A percentile compares a stretch with the other conserved stretches of the same genome.
These are phyloP conservation scores for Scenedesmus sp. DNA, from an alignment of 163 green algal genomes.

Conservation along the genomic window DNA sequence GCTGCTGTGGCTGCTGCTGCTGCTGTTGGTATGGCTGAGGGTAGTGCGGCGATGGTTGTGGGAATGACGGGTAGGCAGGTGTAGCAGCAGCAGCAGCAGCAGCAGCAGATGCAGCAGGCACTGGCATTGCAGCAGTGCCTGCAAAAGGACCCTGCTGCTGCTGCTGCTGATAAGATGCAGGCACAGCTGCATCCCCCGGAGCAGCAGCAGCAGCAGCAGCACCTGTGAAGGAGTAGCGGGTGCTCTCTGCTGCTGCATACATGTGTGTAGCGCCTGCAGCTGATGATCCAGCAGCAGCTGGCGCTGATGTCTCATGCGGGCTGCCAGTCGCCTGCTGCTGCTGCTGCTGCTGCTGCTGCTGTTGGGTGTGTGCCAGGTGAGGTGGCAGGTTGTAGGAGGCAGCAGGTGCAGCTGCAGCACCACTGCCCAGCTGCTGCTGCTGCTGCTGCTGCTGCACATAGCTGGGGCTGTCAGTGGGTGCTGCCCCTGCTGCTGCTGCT, in stretches of 20 bases:
- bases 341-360: conserved; percentile 1
- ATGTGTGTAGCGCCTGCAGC: neutral
- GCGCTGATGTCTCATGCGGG: neutral
- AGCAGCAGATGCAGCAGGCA: neutral
- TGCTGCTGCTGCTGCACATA: neutral
- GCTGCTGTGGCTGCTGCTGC: neutral
- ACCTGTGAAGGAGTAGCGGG: neutral
- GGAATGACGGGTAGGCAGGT: neutral
- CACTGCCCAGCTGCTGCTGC: neutral
- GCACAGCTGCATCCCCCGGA: neutral
- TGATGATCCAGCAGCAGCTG: neutral
- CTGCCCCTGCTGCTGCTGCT: neutral
- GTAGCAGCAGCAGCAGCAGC: neutral
- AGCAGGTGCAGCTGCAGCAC: neutral
- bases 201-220: neutral
- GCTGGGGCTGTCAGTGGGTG: neutral
- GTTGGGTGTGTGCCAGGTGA: neutral
- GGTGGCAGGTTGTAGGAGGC: neutral
- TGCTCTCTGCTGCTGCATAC: neutral
- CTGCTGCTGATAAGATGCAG: neutral
- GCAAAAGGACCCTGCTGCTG: neutral
- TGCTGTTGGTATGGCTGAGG: neutral
- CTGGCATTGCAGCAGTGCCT: neutral
- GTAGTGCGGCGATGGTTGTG: neutral
- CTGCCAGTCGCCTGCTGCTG: neutral